Evolutionary conservation across 2,329 filamentous ascomycete species (phyloP).

Genomic region (Colletotrichum sp.): DNA sequence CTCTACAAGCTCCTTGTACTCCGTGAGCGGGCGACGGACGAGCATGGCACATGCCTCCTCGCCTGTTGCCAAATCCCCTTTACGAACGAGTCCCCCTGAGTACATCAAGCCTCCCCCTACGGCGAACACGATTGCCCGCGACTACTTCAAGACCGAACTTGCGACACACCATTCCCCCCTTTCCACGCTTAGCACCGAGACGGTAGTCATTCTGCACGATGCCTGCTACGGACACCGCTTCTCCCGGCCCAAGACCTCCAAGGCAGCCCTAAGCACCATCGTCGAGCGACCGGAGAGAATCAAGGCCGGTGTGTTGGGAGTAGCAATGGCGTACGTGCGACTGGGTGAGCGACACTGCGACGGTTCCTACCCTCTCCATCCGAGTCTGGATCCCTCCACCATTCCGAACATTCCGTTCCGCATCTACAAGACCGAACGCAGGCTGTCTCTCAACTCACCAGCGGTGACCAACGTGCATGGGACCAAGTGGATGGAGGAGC

Average conservation of each 20-base stretch:
- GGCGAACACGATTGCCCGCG: constrained; percentile 63
- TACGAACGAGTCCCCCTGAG: constrained; percentile 37
- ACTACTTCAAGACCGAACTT: constrained; percentile 74
- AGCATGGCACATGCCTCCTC: constrained; percentile 52
- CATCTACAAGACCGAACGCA: constrained; percentile 80
- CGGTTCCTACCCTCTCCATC: constrained; percentile 71
- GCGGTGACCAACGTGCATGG: constrained; percentile 93
- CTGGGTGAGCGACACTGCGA: constrained; percentile 81
- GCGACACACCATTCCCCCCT: constrained; percentile 60
- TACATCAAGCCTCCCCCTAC: constrained; percentile 47
- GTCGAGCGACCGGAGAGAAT: constrained; percentile 94
- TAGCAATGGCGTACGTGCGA: constrained; percentile 89
- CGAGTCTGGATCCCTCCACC: constrained; percentile 58
- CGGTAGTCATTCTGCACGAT: constrained; percentile 88
- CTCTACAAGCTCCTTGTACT: constrained; percentile 62
- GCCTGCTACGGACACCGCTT: constrained; percentile 94
- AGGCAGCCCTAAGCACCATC: constrained; percentile 75
- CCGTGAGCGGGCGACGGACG: constrained; percentile 52
- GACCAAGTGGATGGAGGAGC: constrained; percentile 89
- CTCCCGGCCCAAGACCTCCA: constrained; percentile 79
- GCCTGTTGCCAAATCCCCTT: constrained; percentile 44
- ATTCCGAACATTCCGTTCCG: constrained; percentile 75
- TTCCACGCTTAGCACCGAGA: constrained; percentile 55
- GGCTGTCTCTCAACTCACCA: constrained; percentile 72
- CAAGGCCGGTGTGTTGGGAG: constrained; percentile 80